A percentile compares a stretch with the other conserved stretches of the same genome.
phyloP scores from a whole-genome alignment of 352 stramenopile species.

The Globisporangium orthogonon region DNA sequence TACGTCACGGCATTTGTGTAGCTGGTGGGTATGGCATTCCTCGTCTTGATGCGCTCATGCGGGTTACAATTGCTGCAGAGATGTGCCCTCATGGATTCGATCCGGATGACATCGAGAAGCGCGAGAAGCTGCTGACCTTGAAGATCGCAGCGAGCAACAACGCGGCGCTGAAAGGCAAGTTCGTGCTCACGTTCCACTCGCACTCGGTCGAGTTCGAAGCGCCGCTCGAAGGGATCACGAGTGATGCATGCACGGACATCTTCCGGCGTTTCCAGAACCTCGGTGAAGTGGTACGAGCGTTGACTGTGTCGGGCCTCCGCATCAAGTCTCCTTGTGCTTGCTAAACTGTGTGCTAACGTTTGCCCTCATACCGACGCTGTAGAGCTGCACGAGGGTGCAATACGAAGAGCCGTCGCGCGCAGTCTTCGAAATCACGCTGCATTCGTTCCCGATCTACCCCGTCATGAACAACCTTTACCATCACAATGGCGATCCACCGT shows the following conservation, averaged over 20 bases:
- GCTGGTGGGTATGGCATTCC: too few species aligned
- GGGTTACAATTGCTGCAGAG: constrained; percentile 17
- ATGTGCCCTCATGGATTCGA: constrained; percentile 70
- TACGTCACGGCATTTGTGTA: constrained; percentile 12
- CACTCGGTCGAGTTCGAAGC: constrained; percentile 66
- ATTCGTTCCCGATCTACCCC: constrained; percentile 58
- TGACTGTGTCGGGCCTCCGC: neutral
- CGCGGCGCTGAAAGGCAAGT: constrained; percentile 24
- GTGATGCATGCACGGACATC: constrained; percentile 44
- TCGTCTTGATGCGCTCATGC: too few species aligned
- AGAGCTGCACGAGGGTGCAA: constrained; percentile 32
- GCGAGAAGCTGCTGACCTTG: constrained; percentile 51
- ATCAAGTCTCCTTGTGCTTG: neutral
- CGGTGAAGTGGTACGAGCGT: constrained; percentile 34
- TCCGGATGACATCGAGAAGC: constrained; percentile 25
- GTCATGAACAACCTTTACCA: constrained; percentile 78
- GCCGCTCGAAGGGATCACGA: constrained; percentile 41
- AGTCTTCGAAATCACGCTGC: constrained; percentile 52
- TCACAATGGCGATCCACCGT: constrained; percentile 51
- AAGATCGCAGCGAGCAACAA: constrained; percentile 17
- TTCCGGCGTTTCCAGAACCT: constrained; percentile 74
- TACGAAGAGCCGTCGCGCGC: constrained; percentile 24
- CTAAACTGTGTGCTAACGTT: neutral
- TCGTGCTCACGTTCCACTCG: constrained; percentile 58
- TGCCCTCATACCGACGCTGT: neutral